Base-by-base conservation (phyloP, 768 basidiomycete genomes). In the Collybiopsis luxurians region DNA sequence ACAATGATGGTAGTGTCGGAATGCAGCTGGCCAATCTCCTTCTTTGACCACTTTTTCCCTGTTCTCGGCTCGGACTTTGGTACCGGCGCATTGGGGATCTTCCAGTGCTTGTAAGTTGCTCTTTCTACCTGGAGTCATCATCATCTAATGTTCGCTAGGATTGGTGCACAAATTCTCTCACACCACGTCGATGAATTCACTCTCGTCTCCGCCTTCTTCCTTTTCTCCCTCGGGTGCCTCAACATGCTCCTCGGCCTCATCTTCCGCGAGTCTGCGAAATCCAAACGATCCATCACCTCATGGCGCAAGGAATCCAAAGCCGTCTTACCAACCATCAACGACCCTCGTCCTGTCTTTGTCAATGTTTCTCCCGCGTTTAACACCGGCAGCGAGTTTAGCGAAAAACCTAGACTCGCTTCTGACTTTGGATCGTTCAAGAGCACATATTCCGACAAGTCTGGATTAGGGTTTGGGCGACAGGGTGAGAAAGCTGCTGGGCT, bases 221-320 rank as follows among this genome's bases (percentile, higher is more conserved):
- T 96, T 59, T 96, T 96, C 76, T 81, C 92, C 51, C 66, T 96
- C 57, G 94, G 93, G n/a, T 93, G 91, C 71, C 71, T 96, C 55
- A 93, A 96, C 75, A 85, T 93, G 62, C 69, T 93, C 57, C 76
- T 86, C 59, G 89, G 89, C 40, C 80, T 91, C 61, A 80, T 88
- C 67, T 90, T 85, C 79, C 83, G 85, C 55, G 77, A 79, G 61
- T 76, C 75, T 1, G 84, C 82, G 56, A 87, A 85, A 62, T 58
- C 71, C 19, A 85, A 83, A 62, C 82, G 87, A 19, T 85, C 83
- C 55, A 71, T 91, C 63, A 83, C 75, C 17, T 75, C 79, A 17
- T 90, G 87, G 88, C 78, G 82, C 58, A 79, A 78, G 11, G 76
- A 80, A 17, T 69, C 75, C 30, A 80, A 81, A 67, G 74, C 72